Evolutionary conservation across 2,329 filamentous ascomycete species (phyloP), one percentile per base, ranked within the genome.

Genomic region (Lecanosticta acicola): DNA sequence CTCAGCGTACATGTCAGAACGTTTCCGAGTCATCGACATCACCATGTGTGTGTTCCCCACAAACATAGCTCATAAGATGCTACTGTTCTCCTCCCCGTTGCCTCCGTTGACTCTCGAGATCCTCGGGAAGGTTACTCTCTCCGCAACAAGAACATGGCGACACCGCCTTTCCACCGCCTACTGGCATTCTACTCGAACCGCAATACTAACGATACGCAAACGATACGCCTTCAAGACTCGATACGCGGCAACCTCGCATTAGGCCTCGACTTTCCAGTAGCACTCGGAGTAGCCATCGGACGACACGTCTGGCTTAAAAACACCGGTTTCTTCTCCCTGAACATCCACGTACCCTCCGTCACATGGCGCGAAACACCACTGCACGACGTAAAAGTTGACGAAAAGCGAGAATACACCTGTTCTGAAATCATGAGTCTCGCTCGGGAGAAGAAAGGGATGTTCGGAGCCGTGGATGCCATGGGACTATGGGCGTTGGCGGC

Each of bases 181-280:
- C 59, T 67, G 17, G 47, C 58, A 50, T 67, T 60, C 57, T 67
- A 64, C 56, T 60, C 62, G 34, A 59, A 59, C 42, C 62, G 58
- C 50, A 59, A 58, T 32, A 46, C 56, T 0, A 19, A 50, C 39
- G 56, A 61, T 49, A 54, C 58, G 3, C 54, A 60, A 32, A 66
- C 63, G 9, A 63, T 67, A 45, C 60, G 63, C 19, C 55, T 67
- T 20, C 51, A 55, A 39, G 64, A 67, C 53, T 64, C 61, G 10
- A 54, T 67, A 13, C 55, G 54, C 43, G 63, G 63, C 21, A 64
- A 67, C 45, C 59, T 67, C 10, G 56, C 63, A 3, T 48, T 67
- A 0, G 64, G 64, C n/a, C 60, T 67, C 11, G 63, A 67, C 53
- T 63, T 67, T 48, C 63, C 63, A n/a, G 52, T 63, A 37, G 63